A percentile compares a stretch with the other conserved stretches of the same genome.
Evolutionary conservation across 108 stramenopile species (phyloP).

Genomic region (Cyclotella choctawhatcheeana): DNA sequence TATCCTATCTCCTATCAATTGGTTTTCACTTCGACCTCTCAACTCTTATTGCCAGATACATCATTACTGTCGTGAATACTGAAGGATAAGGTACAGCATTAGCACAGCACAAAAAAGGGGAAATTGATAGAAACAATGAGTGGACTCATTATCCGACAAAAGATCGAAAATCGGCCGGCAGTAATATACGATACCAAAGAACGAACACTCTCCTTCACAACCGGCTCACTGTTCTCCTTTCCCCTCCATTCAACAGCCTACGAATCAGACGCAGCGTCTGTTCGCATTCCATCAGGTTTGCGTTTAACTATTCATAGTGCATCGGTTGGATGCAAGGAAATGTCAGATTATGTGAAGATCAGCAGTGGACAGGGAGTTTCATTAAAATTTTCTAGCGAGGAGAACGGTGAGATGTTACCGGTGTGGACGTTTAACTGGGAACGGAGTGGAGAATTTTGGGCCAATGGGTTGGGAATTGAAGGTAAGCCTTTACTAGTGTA

Average conservation of each 20-base stretch:
- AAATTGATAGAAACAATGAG: conserved; percentile 1
- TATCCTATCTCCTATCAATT: no score
- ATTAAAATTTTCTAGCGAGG: conserved; percentile 48
- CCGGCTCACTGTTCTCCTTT: conserved; percentile 42
- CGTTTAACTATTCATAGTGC: conserved; percentile 16
- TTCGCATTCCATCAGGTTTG: conserved; percentile 38
- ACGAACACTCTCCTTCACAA: conserved; percentile 39
- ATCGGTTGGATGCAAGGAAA: conserved; percentile 30
- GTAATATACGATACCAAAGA: conserved; percentile 26
- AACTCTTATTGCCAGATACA: no score
- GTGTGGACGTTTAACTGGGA: conserved; percentile 47
- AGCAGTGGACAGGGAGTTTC: conserved; percentile 18
- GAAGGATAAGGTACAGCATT: no score
- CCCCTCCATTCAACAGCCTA: conserved; percentile 42
- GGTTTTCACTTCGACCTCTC: no score
- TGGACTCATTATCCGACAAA: conserved; percentile 36
- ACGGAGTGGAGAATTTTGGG: conserved; percentile 29
- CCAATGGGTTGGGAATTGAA: conserved; percentile 42
- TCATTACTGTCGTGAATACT: no score
- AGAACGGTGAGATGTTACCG: conserved; percentile 46
- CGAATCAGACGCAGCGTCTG: conserved; percentile 45
- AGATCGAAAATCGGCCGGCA: conserved; percentile 38
- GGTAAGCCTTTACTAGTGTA: conserved; percentile 16
- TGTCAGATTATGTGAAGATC: conserved; percentile 25
- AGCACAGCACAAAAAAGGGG: no score